A percentile compares a stretch with the other conserved stretches of the same genome.
phyloP scores from a whole-genome alignment of 768 basidiomycete genomes.

The Amanita molliuscula region DNA sequence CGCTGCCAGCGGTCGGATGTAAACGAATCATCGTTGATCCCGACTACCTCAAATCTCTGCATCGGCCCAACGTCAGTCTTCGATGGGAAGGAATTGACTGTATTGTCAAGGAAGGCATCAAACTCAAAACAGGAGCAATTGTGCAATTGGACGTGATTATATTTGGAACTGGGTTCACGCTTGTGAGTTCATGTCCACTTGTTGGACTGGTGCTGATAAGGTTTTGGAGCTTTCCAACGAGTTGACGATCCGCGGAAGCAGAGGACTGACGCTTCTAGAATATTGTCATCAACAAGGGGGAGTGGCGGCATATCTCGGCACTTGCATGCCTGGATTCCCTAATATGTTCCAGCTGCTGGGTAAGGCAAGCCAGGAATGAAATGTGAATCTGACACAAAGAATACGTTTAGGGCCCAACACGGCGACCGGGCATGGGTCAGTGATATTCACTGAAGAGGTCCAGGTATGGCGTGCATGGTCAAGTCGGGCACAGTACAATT shows the following conservation, averaged over 20 bases:
- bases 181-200: conserved; percentile 22
- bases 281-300: conserved; percentile 40
- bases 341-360: conserved; percentile 41
- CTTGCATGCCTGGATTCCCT: conserved; percentile 44
- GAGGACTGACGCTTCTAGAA: conserved; percentile 29
- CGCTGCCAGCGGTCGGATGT: conserved; percentile 40
- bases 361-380: conserved; percentile 20
- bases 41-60: conserved; percentile 42
- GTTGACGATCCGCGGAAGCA: conserved; percentile 30
- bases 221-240: conserved; percentile 24
- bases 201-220: neutral
- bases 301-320: conserved; percentile 42
- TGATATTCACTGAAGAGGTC: conserved; percentile 44
- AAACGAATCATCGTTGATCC: conserved; percentile 56
- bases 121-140: conserved; percentile 36
- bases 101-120: conserved; percentile 39
- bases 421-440: conserved; percentile 46
- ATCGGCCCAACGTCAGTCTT: conserved; percentile 42
- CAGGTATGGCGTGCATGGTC: conserved; percentile 27
- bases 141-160: conserved; percentile 47
- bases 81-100: conserved; percentile 37
- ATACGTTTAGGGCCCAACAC: conserved; percentile 33
- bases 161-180: conserved; percentile 43
- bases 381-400: too few relatives aligned
- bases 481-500: conserved; percentile 9